Evolutionary conservation across 2,329 filamentous ascomycete species (phyloP).

Genomic region (Saccharata proteae): DNA sequence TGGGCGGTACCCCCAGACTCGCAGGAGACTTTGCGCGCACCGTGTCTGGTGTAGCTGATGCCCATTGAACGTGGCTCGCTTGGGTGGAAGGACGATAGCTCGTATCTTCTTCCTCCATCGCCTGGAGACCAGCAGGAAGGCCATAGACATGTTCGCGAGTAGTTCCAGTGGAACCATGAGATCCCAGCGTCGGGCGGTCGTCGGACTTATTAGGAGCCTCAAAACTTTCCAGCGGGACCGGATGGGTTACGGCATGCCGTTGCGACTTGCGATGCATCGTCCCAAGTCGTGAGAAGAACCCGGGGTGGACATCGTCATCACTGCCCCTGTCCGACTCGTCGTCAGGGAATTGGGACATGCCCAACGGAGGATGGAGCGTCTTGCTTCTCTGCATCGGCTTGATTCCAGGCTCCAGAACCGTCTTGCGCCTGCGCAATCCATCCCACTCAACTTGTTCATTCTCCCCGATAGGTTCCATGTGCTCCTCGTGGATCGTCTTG

Average conservation of each 20-base stretch:
- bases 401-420: constrained; percentile 35
- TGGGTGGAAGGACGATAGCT: constrained; percentile 26
- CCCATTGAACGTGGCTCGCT: constrained; percentile 35
- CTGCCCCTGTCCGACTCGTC: constrained; percentile 41
- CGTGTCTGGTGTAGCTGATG: no score
- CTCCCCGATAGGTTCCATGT: constrained; percentile 65
- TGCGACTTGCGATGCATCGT: constrained; percentile 10
- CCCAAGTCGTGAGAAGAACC: constrained; percentile 31
- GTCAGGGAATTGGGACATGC: constrained; percentile 74
- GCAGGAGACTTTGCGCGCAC: constrained; percentile 30
- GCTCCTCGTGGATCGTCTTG: constrained; percentile 68
- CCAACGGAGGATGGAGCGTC: constrained; percentile 61
- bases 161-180: no score
- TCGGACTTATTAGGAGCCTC: constrained; percentile 3
- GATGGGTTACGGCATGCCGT: constrained; percentile 22
- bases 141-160: no score
- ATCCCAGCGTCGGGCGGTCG: no score
- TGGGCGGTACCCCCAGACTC: constrained; percentile 39
- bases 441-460: constrained; percentile 84
- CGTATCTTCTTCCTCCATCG: constrained; percentile 33
- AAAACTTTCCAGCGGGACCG: constrained; percentile 32
- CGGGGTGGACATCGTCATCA: constrained; percentile 28
- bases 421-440: constrained; percentile 65
- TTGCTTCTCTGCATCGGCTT: constrained; percentile 30
- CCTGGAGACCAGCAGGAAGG: constrained; percentile 28